A percentile compares a stretch with the other conserved stretches of the same genome.
These are phyloP conservation scores for Aspergillus ochraceoroseus DNA, from an alignment of 2,329 filamentous ascomycete genomes.

Conservation along the genomic window DNA sequence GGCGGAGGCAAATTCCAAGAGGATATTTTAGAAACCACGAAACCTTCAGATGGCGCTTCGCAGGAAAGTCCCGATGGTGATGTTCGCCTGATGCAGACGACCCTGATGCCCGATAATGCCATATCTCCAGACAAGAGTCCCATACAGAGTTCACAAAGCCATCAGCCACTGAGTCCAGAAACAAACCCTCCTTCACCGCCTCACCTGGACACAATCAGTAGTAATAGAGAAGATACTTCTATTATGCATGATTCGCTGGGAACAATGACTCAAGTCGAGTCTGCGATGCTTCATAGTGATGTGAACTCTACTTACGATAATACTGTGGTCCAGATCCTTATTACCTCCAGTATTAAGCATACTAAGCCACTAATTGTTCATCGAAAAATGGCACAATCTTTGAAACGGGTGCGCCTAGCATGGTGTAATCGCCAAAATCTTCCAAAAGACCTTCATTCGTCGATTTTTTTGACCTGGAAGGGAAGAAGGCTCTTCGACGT, in stretches of 20 bases:
- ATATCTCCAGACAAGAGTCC: background rate
- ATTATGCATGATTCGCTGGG: background rate
- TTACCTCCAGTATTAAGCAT: constrained; percentile 61
- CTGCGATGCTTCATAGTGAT: background rate
- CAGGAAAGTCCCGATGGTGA: background rate
- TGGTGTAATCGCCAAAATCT: constrained; percentile 65
- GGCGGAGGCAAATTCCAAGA: background rate
- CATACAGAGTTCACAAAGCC: background rate
- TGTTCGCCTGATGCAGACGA: background rate
- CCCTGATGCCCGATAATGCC: background rate
- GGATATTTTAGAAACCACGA: background rate
- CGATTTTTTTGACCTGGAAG: constrained; percentile 75
- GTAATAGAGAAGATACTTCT: background rate
- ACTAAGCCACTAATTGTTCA: constrained; percentile 60
- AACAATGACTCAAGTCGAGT: background rate
- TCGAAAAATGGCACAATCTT: constrained; percentile 61
- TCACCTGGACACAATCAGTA: background rate
- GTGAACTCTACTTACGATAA: constrained; percentile 34
- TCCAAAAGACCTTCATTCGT: constrained; percentile 46
- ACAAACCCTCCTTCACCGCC: background rate
- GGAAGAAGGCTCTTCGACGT: constrained; percentile 66
- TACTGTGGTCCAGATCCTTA: constrained; percentile 57
- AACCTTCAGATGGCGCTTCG: background rate
- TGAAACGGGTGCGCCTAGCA: constrained; percentile 61
- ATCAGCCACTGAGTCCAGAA: no score